These are phyloP conservation scores for Penicillium palitans DNA, from an alignment of 2,329 filamentous ascomycete species.

Conservation along the genomic window DNA sequence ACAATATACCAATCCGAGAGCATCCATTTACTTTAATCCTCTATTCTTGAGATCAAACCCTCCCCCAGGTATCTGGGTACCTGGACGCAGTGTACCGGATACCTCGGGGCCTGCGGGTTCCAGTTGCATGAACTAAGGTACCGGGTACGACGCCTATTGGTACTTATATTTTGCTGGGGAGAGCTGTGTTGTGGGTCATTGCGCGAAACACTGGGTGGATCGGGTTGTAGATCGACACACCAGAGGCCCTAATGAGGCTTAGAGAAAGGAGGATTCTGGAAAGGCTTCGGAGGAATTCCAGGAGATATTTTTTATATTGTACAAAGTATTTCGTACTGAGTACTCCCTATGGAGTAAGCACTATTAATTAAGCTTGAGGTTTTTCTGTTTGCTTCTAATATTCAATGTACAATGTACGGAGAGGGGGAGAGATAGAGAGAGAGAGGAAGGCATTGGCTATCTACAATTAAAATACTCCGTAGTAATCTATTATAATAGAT, in stretches of 20 bases:
- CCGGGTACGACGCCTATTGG: constrained; percentile 16
- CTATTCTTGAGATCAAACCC: background rate
- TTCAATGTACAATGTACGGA: background rate
- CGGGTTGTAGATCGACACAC: constrained; percentile 23
- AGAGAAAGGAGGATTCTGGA: constrained; percentile 4
- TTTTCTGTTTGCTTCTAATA: background rate
- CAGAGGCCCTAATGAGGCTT: constrained; percentile 4
- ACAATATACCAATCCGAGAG: too few species aligned
- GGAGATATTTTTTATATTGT: background rate
- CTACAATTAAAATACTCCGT: background rate
- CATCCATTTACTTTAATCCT: background rate
- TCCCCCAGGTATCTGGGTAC: background rate
- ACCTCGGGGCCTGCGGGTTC: constrained; percentile 8
- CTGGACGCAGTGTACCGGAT: background rate
- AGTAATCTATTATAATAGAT: too few species aligned
- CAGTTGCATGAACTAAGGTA: constrained; percentile 10
- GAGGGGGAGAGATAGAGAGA: background rate
- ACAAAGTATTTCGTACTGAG: background rate
- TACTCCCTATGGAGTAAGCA: background rate
- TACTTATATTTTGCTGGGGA: constrained; percentile 9
- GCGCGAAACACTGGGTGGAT: constrained; percentile 29
- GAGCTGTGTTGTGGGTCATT: constrained; percentile 22
- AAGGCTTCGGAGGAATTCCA: background rate
- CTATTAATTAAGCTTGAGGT: background rate
- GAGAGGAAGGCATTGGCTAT: background rate